phyloP scores from a whole-genome alignment of 129 eudicot genomes.

The Arctium minus region DNA sequence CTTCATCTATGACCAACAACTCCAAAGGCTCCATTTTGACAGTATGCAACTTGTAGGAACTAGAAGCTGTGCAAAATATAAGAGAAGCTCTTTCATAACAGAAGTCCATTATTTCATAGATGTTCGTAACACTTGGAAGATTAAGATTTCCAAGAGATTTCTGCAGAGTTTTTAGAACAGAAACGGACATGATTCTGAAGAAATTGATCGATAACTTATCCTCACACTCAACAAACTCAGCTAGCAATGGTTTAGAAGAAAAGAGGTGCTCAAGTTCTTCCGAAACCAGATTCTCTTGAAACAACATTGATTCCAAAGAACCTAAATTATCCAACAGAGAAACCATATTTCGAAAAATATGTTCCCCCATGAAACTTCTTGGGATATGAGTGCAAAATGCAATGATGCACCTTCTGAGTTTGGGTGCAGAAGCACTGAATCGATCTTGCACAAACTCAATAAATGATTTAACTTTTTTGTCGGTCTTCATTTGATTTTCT shows the following conservation, averaged over 20 bases:
- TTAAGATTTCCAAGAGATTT: conserved; percentile 17
- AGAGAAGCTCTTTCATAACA: conserved; percentile 38
- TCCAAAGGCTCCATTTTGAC: conserved; percentile 13
- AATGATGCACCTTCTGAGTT: conserved; percentile 36
- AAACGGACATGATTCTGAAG: conserved; percentile 12
- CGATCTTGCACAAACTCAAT: conserved; percentile 33
- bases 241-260: background rate
- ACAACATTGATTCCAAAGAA: conserved; percentile 29
- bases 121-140: conserved; percentile 20
- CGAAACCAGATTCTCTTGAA: conserved; percentile 27
- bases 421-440: conserved; percentile 16
- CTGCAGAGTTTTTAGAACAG: conserved; percentile 29
- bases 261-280: conserved; percentile 33
- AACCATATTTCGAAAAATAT: conserved; percentile 15
- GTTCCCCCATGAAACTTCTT: conserved; percentile 17
- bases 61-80: conserved; percentile 40
- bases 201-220: background rate
- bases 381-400: conserved; percentile 45
- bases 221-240: background rate
- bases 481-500: background rate
- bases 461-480: conserved; percentile 22
- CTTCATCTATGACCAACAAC: conserved; percentile 33
- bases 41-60: conserved; percentile 30
- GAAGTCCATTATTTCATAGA: conserved; percentile 4
- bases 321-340: conserved; percentile 14